Evolutionary conservation across 495 filamentous ascomycete species (phyloP).

Genomic region (Apodospora peruviana): DNA sequence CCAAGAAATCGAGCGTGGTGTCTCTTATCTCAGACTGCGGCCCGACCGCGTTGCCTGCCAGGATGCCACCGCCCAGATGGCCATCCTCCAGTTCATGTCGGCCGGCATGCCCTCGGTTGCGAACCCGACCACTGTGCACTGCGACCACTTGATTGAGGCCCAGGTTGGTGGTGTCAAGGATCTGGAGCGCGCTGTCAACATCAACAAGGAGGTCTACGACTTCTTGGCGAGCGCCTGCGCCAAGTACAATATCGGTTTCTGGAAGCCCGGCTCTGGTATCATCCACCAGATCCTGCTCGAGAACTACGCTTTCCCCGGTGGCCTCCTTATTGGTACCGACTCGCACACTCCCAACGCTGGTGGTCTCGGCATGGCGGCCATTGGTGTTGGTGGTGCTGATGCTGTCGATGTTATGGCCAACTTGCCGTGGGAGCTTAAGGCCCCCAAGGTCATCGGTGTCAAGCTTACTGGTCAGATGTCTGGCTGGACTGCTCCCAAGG

Average conservation of each 20-base stretch:
- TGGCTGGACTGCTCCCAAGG: slow-evolving; percentile 95
- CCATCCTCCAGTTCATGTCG: slow-evolving; percentile 99
- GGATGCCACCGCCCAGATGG: slow-evolving; percentile 99
- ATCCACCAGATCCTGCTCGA: slow-evolving; percentile 98
- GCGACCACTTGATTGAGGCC: slow-evolving; percentile 98
- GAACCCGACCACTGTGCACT: slow-evolving; percentile 95
- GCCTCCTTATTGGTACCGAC: slow-evolving; percentile 96
- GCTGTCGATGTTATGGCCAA: slow-evolving; percentile 98
- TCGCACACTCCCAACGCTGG: slow-evolving; percentile 98
- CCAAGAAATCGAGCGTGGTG: slow-evolving; percentile 92
- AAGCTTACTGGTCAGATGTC: slow-evolving; percentile 83
- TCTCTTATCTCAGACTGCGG: slow-evolving; percentile 90
- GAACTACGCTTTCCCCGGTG: slow-evolving; percentile 98
- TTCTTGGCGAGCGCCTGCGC: slow-evolving; percentile 92
- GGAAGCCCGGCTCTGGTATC: slow-evolving; percentile 97
- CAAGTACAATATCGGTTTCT: slow-evolving; percentile 99
- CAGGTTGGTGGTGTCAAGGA: slow-evolving; percentile 93
- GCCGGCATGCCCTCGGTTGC: slow-evolving; percentile 92
- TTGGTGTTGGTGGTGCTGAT: slow-evolving; percentile 98
- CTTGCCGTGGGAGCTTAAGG: slow-evolving; percentile 97
- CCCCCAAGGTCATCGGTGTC: slow-evolving; percentile 94
- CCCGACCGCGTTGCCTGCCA: slow-evolving; percentile 98
- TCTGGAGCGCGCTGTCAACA: slow-evolving; percentile 80
- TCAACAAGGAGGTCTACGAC: slow-evolving; percentile 99
- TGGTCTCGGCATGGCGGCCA: slow-evolving; percentile 92